phyloP scores from a whole-genome alignment of 2,329 filamentous ascomycete genomes.

The Chaetomiaceae sp. region DNA sequence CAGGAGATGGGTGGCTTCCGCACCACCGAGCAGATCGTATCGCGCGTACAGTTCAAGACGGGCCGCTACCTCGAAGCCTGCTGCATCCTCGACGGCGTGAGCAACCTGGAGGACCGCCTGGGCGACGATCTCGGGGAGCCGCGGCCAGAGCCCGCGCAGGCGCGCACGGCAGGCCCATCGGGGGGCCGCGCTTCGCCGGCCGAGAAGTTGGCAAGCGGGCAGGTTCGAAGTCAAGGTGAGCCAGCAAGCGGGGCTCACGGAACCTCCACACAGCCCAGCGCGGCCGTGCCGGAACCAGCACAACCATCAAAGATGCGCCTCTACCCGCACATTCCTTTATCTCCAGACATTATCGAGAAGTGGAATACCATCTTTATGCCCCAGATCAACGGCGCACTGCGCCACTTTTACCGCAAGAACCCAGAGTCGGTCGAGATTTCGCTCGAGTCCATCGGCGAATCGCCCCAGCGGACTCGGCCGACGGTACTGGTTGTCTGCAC shows the following conservation, averaged over 20 bases:
- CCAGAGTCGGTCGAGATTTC: conserved; percentile 74
- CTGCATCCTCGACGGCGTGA: conserved; percentile 54
- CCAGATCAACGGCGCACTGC: conserved; percentile 64
- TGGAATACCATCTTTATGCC: conserved; percentile 69
- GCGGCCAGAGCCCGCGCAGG: conserved; percentile 6
- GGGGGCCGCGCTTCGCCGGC: conserved; percentile 21
- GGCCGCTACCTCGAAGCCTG: conserved; percentile 57
- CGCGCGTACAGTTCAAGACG: conserved; percentile 46
- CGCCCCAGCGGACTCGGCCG: conserved; percentile 57
- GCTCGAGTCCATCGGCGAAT: conserved; percentile 67
- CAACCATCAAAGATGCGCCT: conserved; percentile 38
- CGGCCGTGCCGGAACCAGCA: conserved; percentile 9
- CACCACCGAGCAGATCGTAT: conserved; percentile 46
- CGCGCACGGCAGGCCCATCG: conserved; percentile 13
- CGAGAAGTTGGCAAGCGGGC: conserved; percentile 9
- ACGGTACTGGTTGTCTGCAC: conserved; percentile 74
- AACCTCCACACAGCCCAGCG: background rate
- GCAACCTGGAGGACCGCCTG: conserved; percentile 48
- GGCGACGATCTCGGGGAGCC: conserved; percentile 40
- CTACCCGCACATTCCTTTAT: conserved; percentile 53
- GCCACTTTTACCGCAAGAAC: conserved; percentile 65
- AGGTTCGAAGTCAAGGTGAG: conserved; percentile 5
- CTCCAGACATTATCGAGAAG: conserved; percentile 57
- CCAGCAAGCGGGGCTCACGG: background rate
- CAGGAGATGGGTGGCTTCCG: conserved; percentile 45